A percentile compares a stretch with the other conserved stretches of the same genome.
Evolutionary conservation across 768 basidiomycete species (phyloP).

Genomic region (Trametes punicea): DNA sequence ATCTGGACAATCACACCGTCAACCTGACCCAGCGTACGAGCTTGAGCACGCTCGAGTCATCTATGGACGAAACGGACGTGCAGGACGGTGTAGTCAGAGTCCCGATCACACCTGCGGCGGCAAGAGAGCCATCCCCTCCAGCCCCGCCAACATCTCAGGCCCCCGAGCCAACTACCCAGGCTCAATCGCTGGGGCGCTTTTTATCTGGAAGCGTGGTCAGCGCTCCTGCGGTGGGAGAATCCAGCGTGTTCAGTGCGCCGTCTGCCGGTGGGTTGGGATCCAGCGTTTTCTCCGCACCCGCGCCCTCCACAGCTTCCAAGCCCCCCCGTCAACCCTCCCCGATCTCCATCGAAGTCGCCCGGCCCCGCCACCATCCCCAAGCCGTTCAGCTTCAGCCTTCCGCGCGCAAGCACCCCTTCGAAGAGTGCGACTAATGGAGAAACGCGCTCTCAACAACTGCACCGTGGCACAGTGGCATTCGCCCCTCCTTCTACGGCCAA

Average conservation of each 20-base stretch:
- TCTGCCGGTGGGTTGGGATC: neutral
- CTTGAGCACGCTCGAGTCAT: slow-evolving; percentile 27
- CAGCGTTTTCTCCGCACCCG: neutral
- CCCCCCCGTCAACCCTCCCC: slow-evolving; percentile 22
- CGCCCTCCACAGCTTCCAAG: neutral
- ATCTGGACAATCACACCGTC: slow-evolving; percentile 55
- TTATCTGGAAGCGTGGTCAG: too few relatives aligned
- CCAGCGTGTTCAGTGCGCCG: slow-evolving; percentile 8
- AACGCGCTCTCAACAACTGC: slow-evolving; percentile 32
- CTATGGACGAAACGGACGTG: slow-evolving; percentile 28
- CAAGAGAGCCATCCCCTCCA: slow-evolving; percentile 1
- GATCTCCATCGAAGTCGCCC: slow-evolving; percentile 22
- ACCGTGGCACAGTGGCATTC: slow-evolving; percentile 55
- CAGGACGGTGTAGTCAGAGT: slow-evolving; percentile 16
- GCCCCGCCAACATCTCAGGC: neutral
- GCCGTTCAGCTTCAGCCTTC: slow-evolving; percentile 35
- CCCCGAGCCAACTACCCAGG: neutral
- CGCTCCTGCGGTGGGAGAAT: too few relatives aligned
- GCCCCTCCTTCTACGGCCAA: slow-evolving; percentile 53
- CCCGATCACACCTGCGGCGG: slow-evolving; percentile 2
- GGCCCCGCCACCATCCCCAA: slow-evolving; percentile 22
- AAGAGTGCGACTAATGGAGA: too few relatives aligned
- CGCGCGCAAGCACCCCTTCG: slow-evolving; percentile 30
- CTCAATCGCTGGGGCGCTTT: neutral
- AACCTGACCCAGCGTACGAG: slow-evolving; percentile 50